Base-by-base conservation (phyloP, 2,329 filamentous ascomycete genomes). In the Tympanopsis confertula region DNA sequence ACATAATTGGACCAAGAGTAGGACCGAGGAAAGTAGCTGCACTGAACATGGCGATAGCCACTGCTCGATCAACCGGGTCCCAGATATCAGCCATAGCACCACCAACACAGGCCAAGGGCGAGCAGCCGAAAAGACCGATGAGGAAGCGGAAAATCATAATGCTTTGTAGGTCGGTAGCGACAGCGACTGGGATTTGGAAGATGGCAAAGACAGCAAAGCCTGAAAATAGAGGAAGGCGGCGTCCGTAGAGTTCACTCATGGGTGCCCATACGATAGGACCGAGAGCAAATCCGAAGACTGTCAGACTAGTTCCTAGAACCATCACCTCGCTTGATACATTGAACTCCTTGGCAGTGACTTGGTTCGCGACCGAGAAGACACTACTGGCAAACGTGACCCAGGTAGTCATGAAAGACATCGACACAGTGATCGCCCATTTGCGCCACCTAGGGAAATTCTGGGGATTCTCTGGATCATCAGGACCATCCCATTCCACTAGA, bases 111-210 rank as follows among this genome's bases (percentile, higher is more conserved):
- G 56, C 56, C 0, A 51, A 38, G 3, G 47, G 40, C 10, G 51
- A 40, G 5, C 40, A 43, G 12, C 41, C 48, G 35, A 61, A 46
- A 4, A 50, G 30, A 5, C 50, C 51, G 13, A 36, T 37, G 28
- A 54, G 47, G 32, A 55, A 54, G 5, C 52, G 51, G 39, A 37
- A 45, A 7, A 51, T 36, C 4, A 54, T 28, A 13, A 53, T 41
- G 5, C 50, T 52, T 33, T 44, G 22, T 22, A 54, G 44, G 35
- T 52, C 52, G 20, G 49, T 50, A 3, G 58, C 58, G 1, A 60
- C 42, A 2, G 57, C 57, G 17, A 61, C 53, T 5, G 53, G 52
- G 5, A 61, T 54, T 24, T 59, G 52, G 38, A 61, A 61, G 36
- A 57, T 59, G 41, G 43, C 61, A 37, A 60, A 58, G 12, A 56